These are phyloP conservation scores for Lophiostoma macrostomum DNA, from an alignment of 495 filamentous ascomycete genomes.

Conservation along the genomic window DNA sequence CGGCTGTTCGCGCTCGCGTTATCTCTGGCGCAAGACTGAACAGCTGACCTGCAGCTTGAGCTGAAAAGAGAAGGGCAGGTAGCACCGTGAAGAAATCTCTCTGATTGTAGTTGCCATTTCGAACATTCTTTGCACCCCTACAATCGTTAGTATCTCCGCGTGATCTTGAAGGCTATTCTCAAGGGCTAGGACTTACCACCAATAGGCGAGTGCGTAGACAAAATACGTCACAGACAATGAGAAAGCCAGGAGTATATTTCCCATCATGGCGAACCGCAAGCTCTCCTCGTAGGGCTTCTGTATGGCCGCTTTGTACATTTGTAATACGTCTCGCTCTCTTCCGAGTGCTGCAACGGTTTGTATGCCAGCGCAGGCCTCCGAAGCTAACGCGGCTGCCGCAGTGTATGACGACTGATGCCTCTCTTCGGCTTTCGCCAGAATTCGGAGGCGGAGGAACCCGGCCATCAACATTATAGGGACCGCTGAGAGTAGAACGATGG, in stretches of 20 bases:
- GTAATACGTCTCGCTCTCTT: constrained; percentile 50
- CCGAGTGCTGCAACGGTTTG: constrained; percentile 56
- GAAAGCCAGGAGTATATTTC: constrained; percentile 43
- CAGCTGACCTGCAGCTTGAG: too few species aligned
- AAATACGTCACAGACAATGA: constrained; percentile 48
- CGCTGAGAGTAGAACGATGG: constrained; percentile 31
- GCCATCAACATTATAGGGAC: constrained; percentile 35
- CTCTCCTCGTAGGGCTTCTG: constrained; percentile 42
- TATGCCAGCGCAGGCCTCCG: constrained; percentile 57
- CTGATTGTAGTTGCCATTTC: too few species aligned
- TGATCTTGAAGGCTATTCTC: background rate
- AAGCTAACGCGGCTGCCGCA: constrained; percentile 53
- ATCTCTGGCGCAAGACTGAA: too few species aligned
- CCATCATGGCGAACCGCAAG: constrained; percentile 39
- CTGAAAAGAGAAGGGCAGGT: too few species aligned
- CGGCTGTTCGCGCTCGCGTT: too few species aligned
- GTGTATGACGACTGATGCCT: constrained; percentile 58
- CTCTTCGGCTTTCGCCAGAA: constrained; percentile 52
- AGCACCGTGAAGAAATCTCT: too few species aligned
- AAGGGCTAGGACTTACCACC: constrained; percentile 17
- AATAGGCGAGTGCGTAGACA: constrained; percentile 37
- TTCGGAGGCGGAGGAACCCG: constrained; percentile 28
- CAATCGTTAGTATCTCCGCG: too few species aligned
- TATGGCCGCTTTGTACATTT: constrained; percentile 47
- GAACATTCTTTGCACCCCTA: too few species aligned